phyloP scores from a whole-genome alignment of 2,329 filamentous ascomycete species.

The Chlorencoelia australis region DNA sequence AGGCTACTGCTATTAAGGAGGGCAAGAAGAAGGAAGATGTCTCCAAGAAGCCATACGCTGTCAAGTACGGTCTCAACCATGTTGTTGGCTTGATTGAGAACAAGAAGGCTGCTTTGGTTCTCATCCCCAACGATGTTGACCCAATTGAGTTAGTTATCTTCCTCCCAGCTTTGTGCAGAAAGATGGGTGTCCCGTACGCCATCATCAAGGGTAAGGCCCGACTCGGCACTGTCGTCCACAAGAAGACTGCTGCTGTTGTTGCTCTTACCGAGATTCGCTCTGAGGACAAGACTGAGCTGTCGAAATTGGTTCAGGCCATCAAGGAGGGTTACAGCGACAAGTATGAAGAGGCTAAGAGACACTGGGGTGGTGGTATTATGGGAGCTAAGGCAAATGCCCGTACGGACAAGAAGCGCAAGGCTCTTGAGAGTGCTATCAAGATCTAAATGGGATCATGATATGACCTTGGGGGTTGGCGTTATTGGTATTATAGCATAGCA shows the following conservation, averaged over 20 bases:
- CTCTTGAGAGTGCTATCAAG: conserved; percentile 90
- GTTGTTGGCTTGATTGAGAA: conserved; percentile 95
- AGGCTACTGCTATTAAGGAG: conserved; percentile 94
- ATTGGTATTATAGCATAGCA: conserved; percentile 27
- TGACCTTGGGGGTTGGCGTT: conserved; percentile 21
- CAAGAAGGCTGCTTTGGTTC: conserved; percentile 98
- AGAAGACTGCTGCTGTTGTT: conserved; percentile 98
- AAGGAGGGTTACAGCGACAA: conserved; percentile 98
- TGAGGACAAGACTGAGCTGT: conserved; percentile 97
- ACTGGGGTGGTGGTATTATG: conserved; percentile 99
- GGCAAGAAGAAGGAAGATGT: conserved; percentile 99
- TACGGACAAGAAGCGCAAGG: conserved; percentile 65
- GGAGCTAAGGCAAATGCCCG: conserved; percentile 78
- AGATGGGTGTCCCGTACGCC: conserved; percentile 99
- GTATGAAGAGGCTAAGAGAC: conserved; percentile 80
- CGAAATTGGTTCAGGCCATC: conserved; percentile 90
- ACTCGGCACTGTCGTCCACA: conserved; percentile 97
- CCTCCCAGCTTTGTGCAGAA: conserved; percentile 97
- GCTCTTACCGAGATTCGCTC: conserved; percentile 93
- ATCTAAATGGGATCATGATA: conserved; percentile 53
- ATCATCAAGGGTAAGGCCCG: conserved; percentile 99
- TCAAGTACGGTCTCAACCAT: conserved; percentile 99
- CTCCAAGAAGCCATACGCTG: conserved; percentile 98
- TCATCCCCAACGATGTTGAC: conserved; percentile 99
- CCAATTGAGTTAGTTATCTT: conserved; percentile 99